Evolutionary conservation across 176 grass and related monocot species (phyloP).

Genomic region (Tillandsia leiboldiana): DNA sequence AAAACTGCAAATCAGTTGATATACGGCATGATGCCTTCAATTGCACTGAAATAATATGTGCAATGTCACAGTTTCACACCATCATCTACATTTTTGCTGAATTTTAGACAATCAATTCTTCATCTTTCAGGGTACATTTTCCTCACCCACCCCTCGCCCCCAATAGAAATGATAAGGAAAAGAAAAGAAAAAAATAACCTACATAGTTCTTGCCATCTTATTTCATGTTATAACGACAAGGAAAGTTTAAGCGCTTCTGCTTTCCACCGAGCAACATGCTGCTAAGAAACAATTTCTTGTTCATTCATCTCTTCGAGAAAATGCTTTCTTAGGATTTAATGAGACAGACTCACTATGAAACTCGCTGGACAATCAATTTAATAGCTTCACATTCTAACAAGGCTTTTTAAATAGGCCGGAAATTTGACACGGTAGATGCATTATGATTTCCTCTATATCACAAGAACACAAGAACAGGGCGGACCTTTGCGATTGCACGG

Average conservation of each 20-base stretch:
- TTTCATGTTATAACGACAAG: not conserved
- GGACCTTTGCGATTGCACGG: constrained; percentile 82
- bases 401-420: too few species aligned
- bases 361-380: too few species aligned
- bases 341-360: too few species aligned
- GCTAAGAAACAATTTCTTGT: not conserved
- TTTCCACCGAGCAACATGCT: not conserved
- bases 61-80: not conserved
- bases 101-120: not conserved
- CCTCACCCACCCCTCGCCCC: not conserved
- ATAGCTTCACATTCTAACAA: too few species aligned
- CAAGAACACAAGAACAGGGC: not conserved
- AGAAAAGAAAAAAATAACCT: not conserved
- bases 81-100: not conserved
- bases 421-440: too few species aligned
- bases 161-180: too few species aligned
- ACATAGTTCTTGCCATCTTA: not conserved
- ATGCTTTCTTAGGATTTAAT: too few species aligned
- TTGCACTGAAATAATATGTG: not conserved
- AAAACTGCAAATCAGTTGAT: not conserved
- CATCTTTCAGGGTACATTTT: not conserved
- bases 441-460: too few species aligned
- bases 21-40: not conserved
- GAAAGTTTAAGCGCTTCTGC: not conserved
- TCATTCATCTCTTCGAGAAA: not conserved